Base-by-base conservation (phyloP, 495 filamentous ascomycete genomes). In the Amorphotheca resinae region DNA sequence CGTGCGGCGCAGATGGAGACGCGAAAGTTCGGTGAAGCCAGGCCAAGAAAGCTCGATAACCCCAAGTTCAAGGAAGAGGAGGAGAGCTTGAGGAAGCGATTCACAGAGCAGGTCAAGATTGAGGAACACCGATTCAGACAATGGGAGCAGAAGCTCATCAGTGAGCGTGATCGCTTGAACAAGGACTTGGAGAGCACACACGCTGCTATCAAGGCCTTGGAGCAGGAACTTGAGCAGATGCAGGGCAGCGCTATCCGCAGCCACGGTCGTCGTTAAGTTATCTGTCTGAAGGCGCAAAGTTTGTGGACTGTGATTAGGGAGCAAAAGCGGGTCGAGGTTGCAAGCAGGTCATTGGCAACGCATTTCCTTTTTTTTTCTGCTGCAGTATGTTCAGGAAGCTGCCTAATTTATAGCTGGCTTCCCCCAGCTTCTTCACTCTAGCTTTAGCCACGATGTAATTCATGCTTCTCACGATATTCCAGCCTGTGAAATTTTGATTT, bases 21-120 rank as follows among this genome's bases (percentile, higher is more conserved):
- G 40, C 78, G 91, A 64, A 98, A 98, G 67, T 96, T 96, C 53
- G 91, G 91, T 63, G 91, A 98, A 72, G 89, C 89, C 33, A 77
- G 91, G 41, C 91, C 91, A 50, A 73, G 87, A 64, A 98, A 98
- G 73, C 74, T 98, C 48, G 91, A 98, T 72, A 98, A 98, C 72
- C 91, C 91, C 64, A 96, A 96, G 75, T 98, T 96, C 79, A 98
- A 98, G 74, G 91, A 98, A 63, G 91, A 98, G 64, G 91, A 98
- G 58, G 91, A 98, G 73, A 84, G 80, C 50, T 73, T 98, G 52
- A 79, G 91, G 62, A 98, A 98, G 82, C 77, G 91, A 49, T 98
- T 98, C 70, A 98, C 91, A 50, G 91, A 98, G 70, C 93, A 98
- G 64, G 91, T 96, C 69, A 98, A 98, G 80, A 84, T 95, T 56